These are phyloP conservation scores for Phytophthora pluvialis DNA, from an alignment of 352 stramenopile species.

Conservation along the genomic window DNA sequence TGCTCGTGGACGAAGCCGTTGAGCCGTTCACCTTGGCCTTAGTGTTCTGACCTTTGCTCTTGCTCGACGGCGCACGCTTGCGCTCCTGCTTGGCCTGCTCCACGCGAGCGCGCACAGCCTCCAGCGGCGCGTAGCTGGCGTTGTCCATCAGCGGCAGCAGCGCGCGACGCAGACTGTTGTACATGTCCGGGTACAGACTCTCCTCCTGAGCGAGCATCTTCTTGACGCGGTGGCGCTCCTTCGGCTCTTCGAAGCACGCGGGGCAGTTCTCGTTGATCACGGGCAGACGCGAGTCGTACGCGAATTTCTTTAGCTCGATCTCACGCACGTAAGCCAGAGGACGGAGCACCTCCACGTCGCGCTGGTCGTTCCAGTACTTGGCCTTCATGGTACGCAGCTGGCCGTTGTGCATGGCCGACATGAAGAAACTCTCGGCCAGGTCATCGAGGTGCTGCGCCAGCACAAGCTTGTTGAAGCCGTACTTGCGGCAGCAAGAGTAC, in stretches of 20 bases:
- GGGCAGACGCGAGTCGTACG: constrained; percentile 89
- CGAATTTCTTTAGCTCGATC: constrained; percentile 89
- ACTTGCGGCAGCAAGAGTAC: constrained; percentile 94
- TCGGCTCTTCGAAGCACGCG: constrained; percentile 98
- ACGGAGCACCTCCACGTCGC: constrained; percentile 95
- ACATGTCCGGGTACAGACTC: constrained; percentile 91
- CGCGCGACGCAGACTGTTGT: constrained; percentile 67
- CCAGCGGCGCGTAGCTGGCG: constrained; percentile 64
- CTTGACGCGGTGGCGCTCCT: constrained; percentile 97
- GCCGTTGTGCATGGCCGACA: constrained; percentile 98
- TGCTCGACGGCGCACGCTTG: constrained; percentile 42
- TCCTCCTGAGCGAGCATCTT: constrained; percentile 97
- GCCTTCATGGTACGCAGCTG: constrained; percentile 99
- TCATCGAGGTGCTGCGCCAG: constrained; percentile 98
- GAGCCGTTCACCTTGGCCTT: constrained; percentile 7
- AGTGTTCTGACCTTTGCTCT: constrained; percentile 31
- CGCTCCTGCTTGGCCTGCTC: constrained; percentile 60
- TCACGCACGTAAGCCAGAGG: constrained; percentile 97
- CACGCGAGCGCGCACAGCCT: constrained; percentile 57
- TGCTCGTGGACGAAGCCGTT: constrained; percentile 19
- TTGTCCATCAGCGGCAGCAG: constrained; percentile 88
- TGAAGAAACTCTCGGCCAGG: constrained; percentile 98
- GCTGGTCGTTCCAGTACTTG: constrained; percentile 96
- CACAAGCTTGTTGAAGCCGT: constrained; percentile 95
- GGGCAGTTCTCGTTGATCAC: constrained; percentile 99